Conservation (phyloP, 805 yeast species). For the Cyberlindnera galapagoensis region DNA sequence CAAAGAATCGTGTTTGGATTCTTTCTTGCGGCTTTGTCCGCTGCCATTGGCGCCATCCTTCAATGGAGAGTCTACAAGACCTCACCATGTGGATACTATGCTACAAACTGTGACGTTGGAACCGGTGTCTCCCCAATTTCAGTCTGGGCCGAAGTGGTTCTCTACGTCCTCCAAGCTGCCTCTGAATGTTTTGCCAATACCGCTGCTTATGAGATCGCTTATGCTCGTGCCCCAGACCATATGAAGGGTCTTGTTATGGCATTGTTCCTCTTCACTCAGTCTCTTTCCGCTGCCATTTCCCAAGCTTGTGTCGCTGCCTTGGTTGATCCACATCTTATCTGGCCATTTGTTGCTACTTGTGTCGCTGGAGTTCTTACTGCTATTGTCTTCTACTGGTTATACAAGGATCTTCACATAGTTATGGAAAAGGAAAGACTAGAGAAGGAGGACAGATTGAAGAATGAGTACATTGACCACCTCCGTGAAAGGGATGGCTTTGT, state of each 20-base stretch:
- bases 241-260: conserved; percentile 41
- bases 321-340: conserved; percentile 60
- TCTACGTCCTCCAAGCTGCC: conserved; percentile 65
- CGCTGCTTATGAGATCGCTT: conserved; percentile 81
- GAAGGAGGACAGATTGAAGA: conserved; percentile 15
- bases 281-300: conserved; percentile 74
- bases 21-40: conserved; percentile 45
- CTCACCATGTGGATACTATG: conserved; percentile 68
- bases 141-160: conserved; percentile 60
- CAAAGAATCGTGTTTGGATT: conserved; percentile 69
- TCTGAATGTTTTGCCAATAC: conserved; percentile 76
- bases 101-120: conserved; percentile 42
- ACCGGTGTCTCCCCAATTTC: conserved; percentile 36
- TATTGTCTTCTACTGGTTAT: conserved; percentile 37
- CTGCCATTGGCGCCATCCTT: conserved; percentile 38
- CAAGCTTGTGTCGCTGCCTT: conserved; percentile 65
- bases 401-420: conserved; percentile 16
- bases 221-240: conserved; percentile 69
- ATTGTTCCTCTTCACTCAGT: conserved; percentile 59
- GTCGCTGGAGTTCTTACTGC: conserved; percentile 56
- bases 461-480: conserved; percentile 7
- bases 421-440: conserved; percentile 18
- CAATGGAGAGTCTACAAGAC: conserved; percentile 63
- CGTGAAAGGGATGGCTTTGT: conserved; percentile 2
- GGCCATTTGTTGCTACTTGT: conserved; percentile 64